phyloP scores from a whole-genome alignment of 2,329 filamentous ascomycete species.

The Cytospora piceicola region DNA sequence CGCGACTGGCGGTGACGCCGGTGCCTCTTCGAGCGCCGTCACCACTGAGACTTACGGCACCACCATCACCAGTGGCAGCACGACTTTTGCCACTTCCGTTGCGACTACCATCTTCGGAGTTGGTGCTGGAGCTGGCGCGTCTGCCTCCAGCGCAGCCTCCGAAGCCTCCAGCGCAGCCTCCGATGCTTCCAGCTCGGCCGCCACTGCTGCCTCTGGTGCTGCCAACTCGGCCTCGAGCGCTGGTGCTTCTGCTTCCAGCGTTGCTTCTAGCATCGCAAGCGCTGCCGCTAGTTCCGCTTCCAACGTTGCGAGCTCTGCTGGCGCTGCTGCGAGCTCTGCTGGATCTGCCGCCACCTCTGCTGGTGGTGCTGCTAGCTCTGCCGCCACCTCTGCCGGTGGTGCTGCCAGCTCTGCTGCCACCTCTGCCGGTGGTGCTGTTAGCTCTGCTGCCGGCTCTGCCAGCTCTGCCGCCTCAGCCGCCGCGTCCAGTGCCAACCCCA shows the following conservation, averaged over 20 bases:
- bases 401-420: slow-evolving; percentile 27
- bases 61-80: slow-evolving; percentile 41
- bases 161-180: slow-evolving; percentile 30
- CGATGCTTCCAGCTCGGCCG: slow-evolving; percentile 31
- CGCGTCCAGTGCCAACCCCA: background rate
- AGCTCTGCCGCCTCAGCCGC: background rate
- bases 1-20: slow-evolving; percentile 25
- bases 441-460: slow-evolving; percentile 30
- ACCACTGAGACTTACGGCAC: slow-evolving; percentile 46
- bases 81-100: slow-evolving; percentile 42
- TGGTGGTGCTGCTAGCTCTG: slow-evolving; percentile 25
- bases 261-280: slow-evolving; percentile 30
- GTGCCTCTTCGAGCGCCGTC: slow-evolving; percentile 33
- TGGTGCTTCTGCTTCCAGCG: slow-evolving; percentile 33
- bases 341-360: slow-evolving; percentile 29
- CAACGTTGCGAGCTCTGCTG: slow-evolving; percentile 32
- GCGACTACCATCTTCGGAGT: slow-evolving; percentile 41
- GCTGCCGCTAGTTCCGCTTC: slow-evolving; percentile 29
- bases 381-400: slow-evolving; percentile 27
- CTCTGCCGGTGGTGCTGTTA: slow-evolving; percentile 25
- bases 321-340: no score
- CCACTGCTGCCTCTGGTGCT: slow-evolving; percentile 29
- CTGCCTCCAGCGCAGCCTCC: slow-evolving; percentile 32
- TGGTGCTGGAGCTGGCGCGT: slow-evolving; percentile 33
- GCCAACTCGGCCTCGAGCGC: slow-evolving; percentile 35